phyloP scores from a whole-genome alignment of 169 alveolate genomes.

The Eimeria tenella region DNA sequence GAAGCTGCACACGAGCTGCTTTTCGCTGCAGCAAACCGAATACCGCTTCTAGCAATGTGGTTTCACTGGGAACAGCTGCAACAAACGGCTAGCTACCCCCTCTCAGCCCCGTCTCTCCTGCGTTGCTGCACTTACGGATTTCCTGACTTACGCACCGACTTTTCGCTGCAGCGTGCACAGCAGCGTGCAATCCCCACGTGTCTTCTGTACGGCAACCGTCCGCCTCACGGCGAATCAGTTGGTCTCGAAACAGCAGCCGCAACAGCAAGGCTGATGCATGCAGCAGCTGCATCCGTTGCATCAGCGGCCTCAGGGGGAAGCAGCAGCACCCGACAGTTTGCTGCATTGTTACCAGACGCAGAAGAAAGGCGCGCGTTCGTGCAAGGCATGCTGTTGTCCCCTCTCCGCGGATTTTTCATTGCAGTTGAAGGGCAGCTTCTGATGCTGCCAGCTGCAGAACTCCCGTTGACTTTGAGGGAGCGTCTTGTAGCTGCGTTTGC shows the following conservation, averaged over 20 bases:
- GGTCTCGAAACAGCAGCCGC: constrained; percentile 61
- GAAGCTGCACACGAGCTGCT: neutral
- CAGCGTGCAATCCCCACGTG: constrained; percentile 48
- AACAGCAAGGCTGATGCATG: constrained; percentile 22
- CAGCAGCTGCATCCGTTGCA: constrained; percentile 30
- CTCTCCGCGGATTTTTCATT: constrained; percentile 11
- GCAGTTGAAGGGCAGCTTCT: constrained; percentile 61
- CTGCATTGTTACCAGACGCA: neutral
- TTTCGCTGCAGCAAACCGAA: constrained; percentile 35
- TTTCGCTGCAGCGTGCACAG: neutral
- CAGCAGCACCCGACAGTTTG: constrained; percentile 5
- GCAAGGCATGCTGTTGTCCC: constrained; percentile 66
- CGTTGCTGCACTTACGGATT: constrained; percentile 63
- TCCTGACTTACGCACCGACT: constrained; percentile 52
- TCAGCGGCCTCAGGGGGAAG: neutral
- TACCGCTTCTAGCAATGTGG: constrained; percentile 36
- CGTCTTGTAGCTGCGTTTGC: constrained; percentile 51
- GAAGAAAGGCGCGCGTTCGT: constrained; percentile 23
- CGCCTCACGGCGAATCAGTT: neutral
- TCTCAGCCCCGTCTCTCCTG: constrained; percentile 33
- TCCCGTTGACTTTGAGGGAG: constrained; percentile 31
- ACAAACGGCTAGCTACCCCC: neutral
- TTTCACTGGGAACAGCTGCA: constrained; percentile 58
- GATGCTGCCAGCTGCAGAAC: constrained; percentile 50
- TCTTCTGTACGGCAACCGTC: constrained; percentile 10